A percentile compares a stretch with the other conserved stretches of the same genome.
These are phyloP conservation scores for Fusarium coffeatum DNA, from an alignment of 2,329 filamentous ascomycete genomes.

Conservation along the genomic window DNA sequence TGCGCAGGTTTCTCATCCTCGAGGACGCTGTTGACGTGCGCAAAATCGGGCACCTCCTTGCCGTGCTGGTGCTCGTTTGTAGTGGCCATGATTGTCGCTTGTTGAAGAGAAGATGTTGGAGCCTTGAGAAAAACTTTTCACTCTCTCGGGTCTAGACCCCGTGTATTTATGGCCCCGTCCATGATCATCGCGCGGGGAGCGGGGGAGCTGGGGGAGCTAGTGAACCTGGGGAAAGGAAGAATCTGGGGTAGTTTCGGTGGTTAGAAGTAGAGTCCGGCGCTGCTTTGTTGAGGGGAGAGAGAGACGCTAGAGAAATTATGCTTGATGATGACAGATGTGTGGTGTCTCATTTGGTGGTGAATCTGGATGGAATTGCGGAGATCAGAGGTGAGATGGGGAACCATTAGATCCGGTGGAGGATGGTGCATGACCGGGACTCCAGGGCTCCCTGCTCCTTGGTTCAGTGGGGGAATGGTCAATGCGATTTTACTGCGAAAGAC, in stretches of 20 bases:
- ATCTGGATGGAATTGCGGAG: conserved; percentile 15
- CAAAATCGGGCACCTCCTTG: conserved; percentile 33
- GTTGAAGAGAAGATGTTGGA: not conserved
- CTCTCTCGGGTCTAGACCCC: conserved; percentile 1
- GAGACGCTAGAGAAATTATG: conserved; percentile 2
- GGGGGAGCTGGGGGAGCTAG: conserved; percentile 31
- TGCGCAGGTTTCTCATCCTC: conserved; percentile 41
- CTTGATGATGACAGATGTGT: not conserved
- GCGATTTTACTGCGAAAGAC: too few species aligned
- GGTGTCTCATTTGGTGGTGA: conserved; percentile 12
- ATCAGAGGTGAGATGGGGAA: conserved; percentile 10
- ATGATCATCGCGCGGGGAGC: conserved; percentile 30
- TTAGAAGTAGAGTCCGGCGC: conserved; percentile 33
- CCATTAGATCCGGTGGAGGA: not conserved
- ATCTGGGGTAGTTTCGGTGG: conserved; percentile 19
- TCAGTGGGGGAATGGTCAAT: not conserved
- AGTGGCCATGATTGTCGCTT: conserved; percentile 15
- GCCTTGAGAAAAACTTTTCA: conserved; percentile 2
- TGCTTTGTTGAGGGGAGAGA: not conserved
- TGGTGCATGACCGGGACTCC: not conserved
- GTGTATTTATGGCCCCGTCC: conserved; percentile 34
- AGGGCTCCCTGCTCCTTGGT: not conserved
- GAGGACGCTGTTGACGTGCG: conserved; percentile 41
- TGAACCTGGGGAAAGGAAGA: conserved; percentile 18
- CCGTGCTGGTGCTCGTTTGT: conserved; percentile 4